Conservation (phyloP, 2,329 filamentous ascomycete genomes). For the Aspergillus melleus region DNA sequence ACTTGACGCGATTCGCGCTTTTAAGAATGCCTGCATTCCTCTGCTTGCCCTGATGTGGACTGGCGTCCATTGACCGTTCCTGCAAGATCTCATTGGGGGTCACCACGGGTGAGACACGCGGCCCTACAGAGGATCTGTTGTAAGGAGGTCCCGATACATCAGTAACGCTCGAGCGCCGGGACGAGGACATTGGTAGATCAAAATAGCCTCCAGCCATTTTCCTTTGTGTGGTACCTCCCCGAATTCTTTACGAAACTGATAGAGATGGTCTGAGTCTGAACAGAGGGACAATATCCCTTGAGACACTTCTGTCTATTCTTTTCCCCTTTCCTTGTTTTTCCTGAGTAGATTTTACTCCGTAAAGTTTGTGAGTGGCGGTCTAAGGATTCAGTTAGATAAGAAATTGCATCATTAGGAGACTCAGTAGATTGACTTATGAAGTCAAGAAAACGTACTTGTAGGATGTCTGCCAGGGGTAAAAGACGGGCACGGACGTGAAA, state of each 20-base stretch:
- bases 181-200: conserved; percentile 30
- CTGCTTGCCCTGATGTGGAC: conserved; percentile 31
- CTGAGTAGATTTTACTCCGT: neutral
- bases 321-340: neutral
- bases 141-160: conserved; percentile 20
- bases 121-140: conserved; percentile 24
- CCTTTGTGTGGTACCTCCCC: neutral
- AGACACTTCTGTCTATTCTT: conserved; percentile 8
- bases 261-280: conserved; percentile 1
- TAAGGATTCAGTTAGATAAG: conserved; percentile 7
- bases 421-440: neutral
- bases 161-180: conserved; percentile 26
- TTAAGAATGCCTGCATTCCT: conserved; percentile 41
- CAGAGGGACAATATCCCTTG: neutral
- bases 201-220: conserved; percentile 38
- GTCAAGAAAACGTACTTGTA: neutral
- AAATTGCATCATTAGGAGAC: conserved; percentile 7
- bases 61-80: conserved; percentile 21
- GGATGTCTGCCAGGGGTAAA: conserved; percentile 10
- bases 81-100: conserved; percentile 26
- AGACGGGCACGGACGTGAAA: conserved; percentile 11
- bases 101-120: conserved; percentile 25
- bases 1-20: conserved; percentile 37
- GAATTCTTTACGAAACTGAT: conserved; percentile 11
- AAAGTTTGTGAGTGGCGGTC: neutral